A percentile compares a stretch with the other conserved stretches of the same genome.
phyloP scores from a whole-genome alignment of 2,329 filamentous ascomycete genomes.

The Zymoseptoria ardabiliae region DNA sequence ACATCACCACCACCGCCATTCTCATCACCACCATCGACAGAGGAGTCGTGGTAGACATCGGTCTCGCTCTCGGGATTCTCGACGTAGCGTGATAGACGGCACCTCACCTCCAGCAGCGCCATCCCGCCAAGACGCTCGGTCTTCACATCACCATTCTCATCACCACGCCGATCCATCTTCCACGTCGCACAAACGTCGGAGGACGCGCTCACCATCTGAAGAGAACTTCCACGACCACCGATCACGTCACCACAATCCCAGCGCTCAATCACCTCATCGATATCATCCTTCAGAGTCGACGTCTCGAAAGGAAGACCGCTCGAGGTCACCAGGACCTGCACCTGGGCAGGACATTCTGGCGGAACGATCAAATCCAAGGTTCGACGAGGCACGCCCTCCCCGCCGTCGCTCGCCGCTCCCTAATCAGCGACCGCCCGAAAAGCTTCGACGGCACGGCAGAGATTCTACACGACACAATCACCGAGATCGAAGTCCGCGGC shows the following conservation, averaged over 20 bases:
- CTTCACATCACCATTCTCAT: slow-evolving; percentile 8
- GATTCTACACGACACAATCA: slow-evolving; percentile 14
- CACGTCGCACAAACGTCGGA: slow-evolving; percentile 20
- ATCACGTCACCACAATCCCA: slow-evolving; percentile 11
- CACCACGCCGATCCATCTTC: slow-evolving; percentile 8
- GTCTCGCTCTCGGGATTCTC: slow-evolving; percentile 4
- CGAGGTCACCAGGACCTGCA: slow-evolving; percentile 26
- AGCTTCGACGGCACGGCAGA: slow-evolving; percentile 25
- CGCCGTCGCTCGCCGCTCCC: slow-evolving; percentile 31
- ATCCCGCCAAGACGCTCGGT: slow-evolving; percentile 9
- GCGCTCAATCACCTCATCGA: slow-evolving; percentile 18
- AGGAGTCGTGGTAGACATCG: slow-evolving; percentile 7
- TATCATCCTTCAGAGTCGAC: slow-evolving; percentile 16
- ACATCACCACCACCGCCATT: slow-evolving; percentile 3
- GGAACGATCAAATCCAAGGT: slow-evolving; percentile 17
- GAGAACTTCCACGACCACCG: slow-evolving; percentile 7
- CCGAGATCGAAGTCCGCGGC: slow-evolving; percentile 17
- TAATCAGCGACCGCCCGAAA: slow-evolving; percentile 31
- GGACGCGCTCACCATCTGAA: slow-evolving; percentile 17
- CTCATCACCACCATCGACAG: background rate
- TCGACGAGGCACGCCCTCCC: slow-evolving; percentile 31
- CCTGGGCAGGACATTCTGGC: slow-evolving; percentile 18
- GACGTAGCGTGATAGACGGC: slow-evolving; percentile 4
- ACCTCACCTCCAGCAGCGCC: slow-evolving; percentile 4
- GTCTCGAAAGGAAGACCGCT: slow-evolving; percentile 28